A percentile compares a stretch with the other conserved stretches of the same genome.
phyloP scores from a whole-genome alignment of 1,139 yeast genomes.

The Saccharomyces hybrid region DNA sequence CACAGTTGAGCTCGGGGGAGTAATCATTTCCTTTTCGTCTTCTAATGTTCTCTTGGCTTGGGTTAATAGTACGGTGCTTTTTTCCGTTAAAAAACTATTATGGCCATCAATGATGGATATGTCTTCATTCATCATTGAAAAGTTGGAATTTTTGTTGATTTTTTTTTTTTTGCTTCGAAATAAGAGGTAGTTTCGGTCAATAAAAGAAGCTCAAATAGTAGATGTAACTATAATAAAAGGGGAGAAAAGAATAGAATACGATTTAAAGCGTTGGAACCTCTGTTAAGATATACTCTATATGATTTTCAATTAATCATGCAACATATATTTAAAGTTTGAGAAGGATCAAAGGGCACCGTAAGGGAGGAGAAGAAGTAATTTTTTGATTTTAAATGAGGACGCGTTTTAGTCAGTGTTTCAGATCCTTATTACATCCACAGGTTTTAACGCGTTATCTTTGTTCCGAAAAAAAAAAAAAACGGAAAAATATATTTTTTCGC shows the following conservation, averaged over 20 bases:
- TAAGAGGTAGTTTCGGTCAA: not conserved
- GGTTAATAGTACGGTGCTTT: not conserved
- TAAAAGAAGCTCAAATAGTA: not conserved
- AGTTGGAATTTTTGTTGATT: not conserved
- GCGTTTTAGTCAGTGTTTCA: not conserved
- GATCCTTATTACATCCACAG: not conserved
- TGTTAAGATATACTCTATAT: not conserved
- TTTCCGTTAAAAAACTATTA: not conserved
- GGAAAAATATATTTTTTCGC: not conserved
- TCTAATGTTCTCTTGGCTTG: slow-evolving; percentile 3
- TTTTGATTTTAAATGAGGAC: not conserved
- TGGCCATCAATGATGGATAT: not conserved
- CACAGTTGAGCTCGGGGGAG: slow-evolving; percentile 23
- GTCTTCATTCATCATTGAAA: slow-evolving; percentile 3
- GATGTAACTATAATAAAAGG: not conserved
- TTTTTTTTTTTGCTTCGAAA: not conserved
- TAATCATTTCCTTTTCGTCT: slow-evolving; percentile 14
- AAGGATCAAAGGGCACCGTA: not conserved
- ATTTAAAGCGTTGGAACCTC: not conserved
- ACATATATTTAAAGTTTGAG: not conserved
- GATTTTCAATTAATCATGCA: not conserved
- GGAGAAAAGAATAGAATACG: slow-evolving; percentile 3
- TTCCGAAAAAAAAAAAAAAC: not conserved
- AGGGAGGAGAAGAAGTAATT: not conserved
- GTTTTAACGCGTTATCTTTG: not conserved